These are phyloP conservation scores for Aegilops tauschii DNA, from an alignment of 176 grass and related monocot genomes.

Conservation along the genomic window DNA sequence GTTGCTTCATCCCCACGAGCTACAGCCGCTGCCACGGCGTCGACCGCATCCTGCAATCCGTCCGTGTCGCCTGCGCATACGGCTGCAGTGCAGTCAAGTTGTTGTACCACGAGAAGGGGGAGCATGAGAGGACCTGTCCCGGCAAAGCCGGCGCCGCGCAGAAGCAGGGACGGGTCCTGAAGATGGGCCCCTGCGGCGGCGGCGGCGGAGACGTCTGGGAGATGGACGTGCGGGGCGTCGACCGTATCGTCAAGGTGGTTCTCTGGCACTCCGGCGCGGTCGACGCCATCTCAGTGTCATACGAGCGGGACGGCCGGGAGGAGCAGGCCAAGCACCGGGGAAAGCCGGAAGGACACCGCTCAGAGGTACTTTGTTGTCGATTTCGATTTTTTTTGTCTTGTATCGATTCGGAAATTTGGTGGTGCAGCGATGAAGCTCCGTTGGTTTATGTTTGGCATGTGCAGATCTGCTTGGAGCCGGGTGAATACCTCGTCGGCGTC, in stretches of 20 bases:
- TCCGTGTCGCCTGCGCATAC: background rate
- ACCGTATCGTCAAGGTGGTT: background rate
- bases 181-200: background rate
- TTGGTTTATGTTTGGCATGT: background rate
- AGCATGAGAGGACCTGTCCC: background rate
- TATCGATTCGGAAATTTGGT: background rate
- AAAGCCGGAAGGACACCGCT: background rate
- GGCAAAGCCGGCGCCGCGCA: background rate
- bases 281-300: background rate
- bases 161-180: background rate
- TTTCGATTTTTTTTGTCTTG: too few species aligned
- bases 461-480: background rate
- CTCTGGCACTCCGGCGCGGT: background rate
- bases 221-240: background rate
- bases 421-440: background rate
- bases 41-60: background rate
- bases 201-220: background rate
- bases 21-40: background rate
- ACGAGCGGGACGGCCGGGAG: background rate
- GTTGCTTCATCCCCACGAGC: background rate
- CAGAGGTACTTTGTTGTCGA: background rate
- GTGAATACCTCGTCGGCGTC: background rate
- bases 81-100: background rate
- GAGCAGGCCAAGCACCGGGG: background rate
- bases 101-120: background rate